phyloP scores from a whole-genome alignment of 768 basidiomycete species.

The Gloeostereum incarnatum region DNA sequence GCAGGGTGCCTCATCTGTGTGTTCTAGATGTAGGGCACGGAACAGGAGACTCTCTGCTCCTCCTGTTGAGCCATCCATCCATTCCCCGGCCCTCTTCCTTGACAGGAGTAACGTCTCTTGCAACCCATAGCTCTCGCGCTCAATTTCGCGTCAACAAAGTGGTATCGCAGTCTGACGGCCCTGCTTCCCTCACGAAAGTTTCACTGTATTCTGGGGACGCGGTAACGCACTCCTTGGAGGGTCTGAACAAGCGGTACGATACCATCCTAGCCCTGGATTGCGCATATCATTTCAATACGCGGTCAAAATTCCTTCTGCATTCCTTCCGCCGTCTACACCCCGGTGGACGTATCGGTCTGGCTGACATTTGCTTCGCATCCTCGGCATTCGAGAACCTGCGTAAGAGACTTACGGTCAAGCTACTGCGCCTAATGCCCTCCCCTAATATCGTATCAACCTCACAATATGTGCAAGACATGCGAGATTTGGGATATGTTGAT shows the following conservation, averaged over 20 bases:
- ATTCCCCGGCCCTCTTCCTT: slow-evolving; percentile 37
- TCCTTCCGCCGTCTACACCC: slow-evolving; percentile 31
- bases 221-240: slow-evolving; percentile 22
- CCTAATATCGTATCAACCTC: slow-evolving; percentile 38
- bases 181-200: too few species aligned
- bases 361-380: slow-evolving; percentile 48
- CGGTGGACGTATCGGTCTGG: slow-evolving; percentile 47
- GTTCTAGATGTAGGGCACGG: slow-evolving; percentile 57
- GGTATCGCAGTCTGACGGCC: slow-evolving; percentile 7
- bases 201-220: slow-evolving; percentile 42
- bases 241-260: slow-evolving; percentile 45
- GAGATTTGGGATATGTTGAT: slow-evolving; percentile 41
- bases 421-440: slow-evolving; percentile 35
- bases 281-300: slow-evolving; percentile 57
- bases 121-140: slow-evolving; percentile 37
- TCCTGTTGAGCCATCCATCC: slow-evolving; percentile 36
- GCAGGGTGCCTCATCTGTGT: slow-evolving; percentile 1
- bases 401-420: slow-evolving; percentile 17
- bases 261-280: slow-evolving; percentile 56
- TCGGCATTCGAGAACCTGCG: slow-evolving; percentile 13
- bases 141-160: slow-evolving; percentile 25
- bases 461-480: slow-evolving; percentile 34
- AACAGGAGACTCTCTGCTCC: slow-evolving; percentile 54
- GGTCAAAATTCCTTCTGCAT: slow-evolving; percentile 42
- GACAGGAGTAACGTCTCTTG: slow-evolving; percentile 50